Evolutionary conservation across 768 basidiomycete species (phyloP).

Genomic region (Termitomyces sp.): DNA sequence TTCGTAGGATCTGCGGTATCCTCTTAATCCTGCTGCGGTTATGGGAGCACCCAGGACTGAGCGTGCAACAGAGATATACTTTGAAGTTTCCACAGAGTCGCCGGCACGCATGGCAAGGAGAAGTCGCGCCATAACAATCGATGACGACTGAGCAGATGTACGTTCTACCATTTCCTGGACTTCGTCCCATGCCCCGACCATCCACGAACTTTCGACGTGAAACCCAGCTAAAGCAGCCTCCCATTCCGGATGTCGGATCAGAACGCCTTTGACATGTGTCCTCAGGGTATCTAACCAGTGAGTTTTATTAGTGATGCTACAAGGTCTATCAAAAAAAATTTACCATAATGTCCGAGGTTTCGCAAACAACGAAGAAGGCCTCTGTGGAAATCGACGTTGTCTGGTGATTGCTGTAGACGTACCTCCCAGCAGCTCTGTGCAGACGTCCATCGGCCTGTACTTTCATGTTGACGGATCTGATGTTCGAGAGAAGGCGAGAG

Average conservation of each 20-base stretch:
- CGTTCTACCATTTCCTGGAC: conserved; percentile 57
- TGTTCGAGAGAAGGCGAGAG: conserved; percentile 88
- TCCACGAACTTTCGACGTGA: conserved; percentile 92
- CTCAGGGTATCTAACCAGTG: conserved; percentile 74
- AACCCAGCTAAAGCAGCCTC: conserved; percentile 69
- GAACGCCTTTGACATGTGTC: conserved; percentile 89
- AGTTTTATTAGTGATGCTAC: background rate
- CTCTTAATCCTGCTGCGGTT: conserved; percentile 70
- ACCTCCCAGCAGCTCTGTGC: conserved; percentile 99
- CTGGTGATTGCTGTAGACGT: conserved; percentile 81
- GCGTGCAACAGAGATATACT: conserved; percentile 60
- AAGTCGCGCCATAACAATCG: conserved; percentile 71
- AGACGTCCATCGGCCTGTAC: conserved; percentile 94
- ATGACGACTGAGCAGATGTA: conserved; percentile 46
- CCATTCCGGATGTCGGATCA: conserved; percentile 85
- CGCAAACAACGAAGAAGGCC: conserved; percentile 88
- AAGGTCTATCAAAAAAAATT: background rate
- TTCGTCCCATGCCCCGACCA: conserved; percentile 90
- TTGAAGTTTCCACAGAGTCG: conserved; percentile 36
- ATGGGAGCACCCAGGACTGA: conserved; percentile 74
- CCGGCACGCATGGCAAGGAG: conserved; percentile 72
- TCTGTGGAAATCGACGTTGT: conserved; percentile 84
- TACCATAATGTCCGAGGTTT: conserved; percentile 97
- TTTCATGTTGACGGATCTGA: conserved; percentile 97
- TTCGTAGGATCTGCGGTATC: conserved; percentile 86